Percentiles rank a stretch among this genome's conserved stretches.
These are phyloP conservation scores for Mariannaea sp. DNA, from an alignment of 2,329 filamentous ascomycete genomes.

Conservation along the genomic window DNA sequence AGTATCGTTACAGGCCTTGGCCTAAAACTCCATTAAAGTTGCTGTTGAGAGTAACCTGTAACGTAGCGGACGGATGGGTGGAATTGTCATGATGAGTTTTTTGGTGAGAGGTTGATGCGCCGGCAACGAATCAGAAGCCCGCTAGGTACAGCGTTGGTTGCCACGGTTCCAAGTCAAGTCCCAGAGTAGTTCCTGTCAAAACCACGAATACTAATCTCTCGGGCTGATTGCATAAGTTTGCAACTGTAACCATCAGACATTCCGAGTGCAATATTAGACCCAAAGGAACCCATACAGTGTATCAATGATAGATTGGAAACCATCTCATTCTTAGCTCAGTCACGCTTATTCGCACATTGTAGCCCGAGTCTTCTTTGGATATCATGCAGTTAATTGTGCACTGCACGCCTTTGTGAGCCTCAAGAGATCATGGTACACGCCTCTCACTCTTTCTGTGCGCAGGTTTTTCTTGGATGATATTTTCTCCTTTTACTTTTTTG, in stretches of 20 bases:
- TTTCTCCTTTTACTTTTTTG: no score
- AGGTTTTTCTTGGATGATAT: no score
- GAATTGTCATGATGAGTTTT: constrained; percentile 30
- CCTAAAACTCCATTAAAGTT: constrained; percentile 28
- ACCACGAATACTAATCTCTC: constrained; percentile 25
- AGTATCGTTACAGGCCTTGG: constrained; percentile 15
- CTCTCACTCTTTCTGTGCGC: constrained; percentile 1
- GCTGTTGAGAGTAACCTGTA: constrained; percentile 35
- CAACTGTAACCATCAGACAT: constrained; percentile 17
- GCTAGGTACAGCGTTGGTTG: constrained; percentile 23
- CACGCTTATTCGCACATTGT: no score
- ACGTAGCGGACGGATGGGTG: constrained; percentile 33
- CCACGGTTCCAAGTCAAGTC: constrained; percentile 25
- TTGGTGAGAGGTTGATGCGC: constrained; percentile 35
- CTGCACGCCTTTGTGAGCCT: no score
- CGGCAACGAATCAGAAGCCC: constrained; percentile 24
- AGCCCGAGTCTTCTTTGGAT: no score
- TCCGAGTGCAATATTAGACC: constrained; percentile 14
- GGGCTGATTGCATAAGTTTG: constrained; percentile 19
- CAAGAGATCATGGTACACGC: no score
- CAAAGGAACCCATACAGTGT: no score
- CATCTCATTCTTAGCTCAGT: not conserved
- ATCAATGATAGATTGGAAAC: no score
- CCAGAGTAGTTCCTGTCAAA: no score
- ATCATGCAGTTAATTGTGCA: no score